Percentiles rank a stretch among this genome's conserved stretches.
phyloP scores from a whole-genome alignment of 164 flowering plant species.

The Cinnamomum chago region DNA sequence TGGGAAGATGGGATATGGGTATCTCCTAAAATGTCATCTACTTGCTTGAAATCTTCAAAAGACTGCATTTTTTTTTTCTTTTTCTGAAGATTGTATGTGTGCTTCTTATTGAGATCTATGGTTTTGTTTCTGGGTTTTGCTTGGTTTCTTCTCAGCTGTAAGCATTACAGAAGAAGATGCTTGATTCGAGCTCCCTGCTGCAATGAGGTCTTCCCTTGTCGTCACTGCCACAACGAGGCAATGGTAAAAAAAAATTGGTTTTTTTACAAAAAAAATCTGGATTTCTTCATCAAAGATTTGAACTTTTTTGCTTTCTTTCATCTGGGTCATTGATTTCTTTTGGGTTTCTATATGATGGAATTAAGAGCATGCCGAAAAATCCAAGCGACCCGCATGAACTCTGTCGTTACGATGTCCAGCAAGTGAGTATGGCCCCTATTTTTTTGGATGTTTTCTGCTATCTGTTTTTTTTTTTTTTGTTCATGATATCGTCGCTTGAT shows the following conservation, averaged over 20 bases:
- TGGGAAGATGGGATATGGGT: constrained; percentile 91
- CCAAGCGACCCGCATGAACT: constrained; percentile 70
- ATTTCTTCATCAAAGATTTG: neutral
- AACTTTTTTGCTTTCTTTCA: neutral
- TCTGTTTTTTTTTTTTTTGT: neutral
- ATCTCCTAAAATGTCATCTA: neutral
- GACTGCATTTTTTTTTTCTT: neutral
- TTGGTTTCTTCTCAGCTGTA: constrained; percentile 37
- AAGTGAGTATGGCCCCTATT: constrained; percentile 37
- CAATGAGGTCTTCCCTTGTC: constrained; percentile 76
- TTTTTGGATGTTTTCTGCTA: neutral
- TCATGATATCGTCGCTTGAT: neutral
- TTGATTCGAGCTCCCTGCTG: constrained; percentile 90
- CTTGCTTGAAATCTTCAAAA: neutral
- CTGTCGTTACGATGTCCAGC: constrained; percentile 62
- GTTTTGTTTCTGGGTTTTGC: neutral
- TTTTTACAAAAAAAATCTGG: neutral
- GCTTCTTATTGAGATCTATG: neutral
- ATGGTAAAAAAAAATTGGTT: constrained; percentile 28
- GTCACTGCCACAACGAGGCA: constrained; percentile 95
- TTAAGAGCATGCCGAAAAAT: constrained; percentile 49
- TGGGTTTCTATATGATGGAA: constrained; percentile 7
- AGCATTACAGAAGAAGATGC: constrained; percentile 91
- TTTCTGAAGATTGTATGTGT: neutral
- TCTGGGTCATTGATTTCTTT: constrained; percentile 11